These are phyloP conservation scores for Mycena indigotica DNA, from an alignment of 768 basidiomycete genomes.

Conservation along the genomic window DNA sequence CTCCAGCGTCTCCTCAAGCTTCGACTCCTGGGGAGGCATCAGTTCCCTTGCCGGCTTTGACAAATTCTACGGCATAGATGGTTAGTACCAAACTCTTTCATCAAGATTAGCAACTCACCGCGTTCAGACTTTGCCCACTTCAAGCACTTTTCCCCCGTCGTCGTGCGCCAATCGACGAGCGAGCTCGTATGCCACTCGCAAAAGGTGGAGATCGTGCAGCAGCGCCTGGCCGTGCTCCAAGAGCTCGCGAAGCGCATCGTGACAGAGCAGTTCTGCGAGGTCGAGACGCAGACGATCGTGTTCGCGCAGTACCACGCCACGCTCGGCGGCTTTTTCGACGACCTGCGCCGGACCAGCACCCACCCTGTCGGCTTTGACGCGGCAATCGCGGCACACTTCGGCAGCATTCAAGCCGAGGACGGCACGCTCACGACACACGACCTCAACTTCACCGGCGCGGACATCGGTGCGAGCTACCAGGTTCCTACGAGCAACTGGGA, in stretches of 20 bases:
- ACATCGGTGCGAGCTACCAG: slow-evolving; percentile 42
- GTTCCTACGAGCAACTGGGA: slow-evolving; percentile 47
- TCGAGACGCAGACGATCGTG: slow-evolving; percentile 51
- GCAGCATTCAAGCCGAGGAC: slow-evolving; percentile 37
- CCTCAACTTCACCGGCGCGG: slow-evolving; percentile 43
- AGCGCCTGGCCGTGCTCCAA: slow-evolving; percentile 45
- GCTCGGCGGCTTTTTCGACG: slow-evolving; percentile 42
- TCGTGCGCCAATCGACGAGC: slow-evolving; percentile 37
- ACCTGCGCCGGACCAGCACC: slow-evolving; percentile 42
- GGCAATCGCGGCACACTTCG: slow-evolving; percentile 37
- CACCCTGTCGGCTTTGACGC: slow-evolving; percentile 37
- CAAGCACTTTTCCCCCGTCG: slow-evolving; percentile 29
- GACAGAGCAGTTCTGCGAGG: slow-evolving; percentile 51
- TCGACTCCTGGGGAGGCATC: slow-evolving; percentile 23
- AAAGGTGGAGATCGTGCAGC: slow-evolving; percentile 45
- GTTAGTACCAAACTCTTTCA: too few relatives aligned
- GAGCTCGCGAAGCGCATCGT: slow-evolving; percentile 38
- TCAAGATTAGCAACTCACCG: too few relatives aligned
- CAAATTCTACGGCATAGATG: slow-evolving; percentile 44
- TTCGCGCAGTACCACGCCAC: slow-evolving; percentile 46
- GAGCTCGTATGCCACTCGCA: slow-evolving; percentile 44
- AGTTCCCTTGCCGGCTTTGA: slow-evolving; percentile 38
- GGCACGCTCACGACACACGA: slow-evolving; percentile 40
- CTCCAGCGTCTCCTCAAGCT: too few relatives aligned
- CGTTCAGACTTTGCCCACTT: slow-evolving; percentile 46